These are phyloP conservation scores for Knoxia roxburghii DNA, from an alignment of 257 asterid genomes.

Conservation along the genomic window DNA sequence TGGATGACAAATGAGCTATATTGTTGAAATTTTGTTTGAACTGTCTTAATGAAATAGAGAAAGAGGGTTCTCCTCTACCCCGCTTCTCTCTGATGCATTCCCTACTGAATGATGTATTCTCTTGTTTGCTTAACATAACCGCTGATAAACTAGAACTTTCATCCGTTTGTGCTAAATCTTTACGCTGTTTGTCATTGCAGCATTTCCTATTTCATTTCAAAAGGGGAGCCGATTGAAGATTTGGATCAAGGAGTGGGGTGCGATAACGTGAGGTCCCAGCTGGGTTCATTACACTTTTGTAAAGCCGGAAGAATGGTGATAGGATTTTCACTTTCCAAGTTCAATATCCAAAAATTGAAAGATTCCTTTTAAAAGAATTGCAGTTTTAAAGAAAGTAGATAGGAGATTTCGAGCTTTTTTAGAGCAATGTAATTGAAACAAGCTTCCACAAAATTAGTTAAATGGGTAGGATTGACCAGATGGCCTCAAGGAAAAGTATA, in stretches of 20 bases:
- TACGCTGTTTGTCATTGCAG: constrained; percentile 15
- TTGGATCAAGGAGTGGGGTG: constrained; percentile 18
- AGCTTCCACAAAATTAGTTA: constrained; percentile 10
- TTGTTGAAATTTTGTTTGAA: neutral
- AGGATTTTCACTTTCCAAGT: constrained; percentile 13
- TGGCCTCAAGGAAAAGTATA: neutral
- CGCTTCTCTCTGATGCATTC: neutral
- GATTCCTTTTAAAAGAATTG: constrained; percentile 7
- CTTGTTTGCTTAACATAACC: neutral
- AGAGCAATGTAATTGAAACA: constrained; percentile 1
- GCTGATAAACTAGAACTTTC: neutral
- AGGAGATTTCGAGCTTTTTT: neutral
- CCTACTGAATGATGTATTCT: neutral
- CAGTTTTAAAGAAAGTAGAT: constrained; percentile 20
- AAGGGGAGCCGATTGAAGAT: constrained; percentile 24
- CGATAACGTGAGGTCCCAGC: constrained; percentile 20
- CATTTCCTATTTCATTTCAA: constrained; percentile 18
- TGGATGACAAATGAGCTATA: neutral
- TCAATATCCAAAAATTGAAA: constrained; percentile 16
- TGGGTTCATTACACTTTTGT: constrained; percentile 30
- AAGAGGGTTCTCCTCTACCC: neutral
- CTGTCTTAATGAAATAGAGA: neutral
- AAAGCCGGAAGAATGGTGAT: constrained; percentile 34
- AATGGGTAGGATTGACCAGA: constrained; percentile 17
- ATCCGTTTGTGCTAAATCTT: neutral